Base-by-base conservation (phyloP, 768 basidiomycete species). In the Cubamyces lactineus region DNA sequence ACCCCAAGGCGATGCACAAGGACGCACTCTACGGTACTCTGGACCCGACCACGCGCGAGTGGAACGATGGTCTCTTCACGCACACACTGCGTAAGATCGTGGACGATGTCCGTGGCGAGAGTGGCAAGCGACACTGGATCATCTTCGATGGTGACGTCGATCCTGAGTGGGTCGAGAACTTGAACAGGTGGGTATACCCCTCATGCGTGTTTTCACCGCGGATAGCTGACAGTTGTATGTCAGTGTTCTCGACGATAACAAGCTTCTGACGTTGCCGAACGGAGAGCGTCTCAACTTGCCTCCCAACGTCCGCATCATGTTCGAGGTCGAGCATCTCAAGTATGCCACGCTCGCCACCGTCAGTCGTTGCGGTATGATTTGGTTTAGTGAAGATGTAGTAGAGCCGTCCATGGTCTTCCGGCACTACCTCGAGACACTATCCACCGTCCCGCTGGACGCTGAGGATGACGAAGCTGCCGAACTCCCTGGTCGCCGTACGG, bases 311-410 rank as follows among this genome's bases (percentile, higher is more conserved):
- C 89, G 97, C 56, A 96, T 99, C 74, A 96, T 99, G 94, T 98
- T 99, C 73, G 97, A 99, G 74, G 97, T 98, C 59, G 97, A 98
- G 73, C 94, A 97, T 74, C 84, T 99, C 67, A 91, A 88, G 69
- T 99, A 96, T 73, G 97, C 97, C 0, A 99, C 97, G 3, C 86
- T 91, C 56, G 97, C 97, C 16, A 99, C 97, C 26, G 97, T 99
- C 81, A 97, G 94, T 85, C 96, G 97, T 58, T 99, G 97, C 71
- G 97, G 97, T 73, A 99, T 99, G 97, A 96, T 99, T 69, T 99
- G 97, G 97, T 99, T 99, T 79, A 98, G 95, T 72, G 95, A 98
- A 61, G 95, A 98, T 66, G 87, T 97, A 50, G 86, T 99, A 26
- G 89, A 93, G 65, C 87, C 95, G 6, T 77, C 82, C 0, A 98